Conservation (phyloP, 371 early-diverging fungal genomes). For the Parasitella parasitica region DNA sequence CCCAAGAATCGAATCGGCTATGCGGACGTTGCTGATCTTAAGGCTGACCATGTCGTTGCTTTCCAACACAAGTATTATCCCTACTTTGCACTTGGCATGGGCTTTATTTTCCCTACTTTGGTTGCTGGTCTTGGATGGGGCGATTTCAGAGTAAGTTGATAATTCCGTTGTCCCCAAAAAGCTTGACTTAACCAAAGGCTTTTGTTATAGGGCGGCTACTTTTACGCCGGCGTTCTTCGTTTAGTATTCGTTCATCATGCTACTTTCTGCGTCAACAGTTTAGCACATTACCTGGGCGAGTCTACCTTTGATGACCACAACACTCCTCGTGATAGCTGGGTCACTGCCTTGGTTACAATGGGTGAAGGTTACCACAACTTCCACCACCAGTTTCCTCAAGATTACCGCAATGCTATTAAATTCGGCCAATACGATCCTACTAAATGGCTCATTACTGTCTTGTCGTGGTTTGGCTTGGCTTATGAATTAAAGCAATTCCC, state of each 20-base stretch:
- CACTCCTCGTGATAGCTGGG: constrained; percentile 79
- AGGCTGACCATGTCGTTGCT: constrained; percentile 71
- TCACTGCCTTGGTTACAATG: constrained; percentile 79
- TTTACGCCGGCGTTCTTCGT: constrained; percentile 79
- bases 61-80: constrained; percentile 88
- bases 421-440: constrained; percentile 95
- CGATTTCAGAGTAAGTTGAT: constrained; percentile 70
- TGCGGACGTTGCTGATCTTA: constrained; percentile 85
- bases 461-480: constrained; percentile 75
- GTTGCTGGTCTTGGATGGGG: constrained; percentile 89
- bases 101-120: constrained; percentile 77
- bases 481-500: constrained; percentile 89
- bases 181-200: too few species aligned
- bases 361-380: constrained; percentile 92
- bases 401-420: constrained; percentile 92
- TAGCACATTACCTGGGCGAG: constrained; percentile 86
- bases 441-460: constrained; percentile 84
- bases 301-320: constrained; percentile 78
- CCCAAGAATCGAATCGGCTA: constrained; percentile 71
- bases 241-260: constrained; percentile 88
- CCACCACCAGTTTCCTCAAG: constrained; percentile 95
- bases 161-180: too few species aligned
- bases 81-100: constrained; percentile 66
- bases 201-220: constrained; percentile 75
- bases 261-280: constrained; percentile 93